Evolutionary conservation across 768 basidiomycete species (phyloP), one percentile per base, ranked within the genome.

Genomic region (Trametes coccinea): DNA sequence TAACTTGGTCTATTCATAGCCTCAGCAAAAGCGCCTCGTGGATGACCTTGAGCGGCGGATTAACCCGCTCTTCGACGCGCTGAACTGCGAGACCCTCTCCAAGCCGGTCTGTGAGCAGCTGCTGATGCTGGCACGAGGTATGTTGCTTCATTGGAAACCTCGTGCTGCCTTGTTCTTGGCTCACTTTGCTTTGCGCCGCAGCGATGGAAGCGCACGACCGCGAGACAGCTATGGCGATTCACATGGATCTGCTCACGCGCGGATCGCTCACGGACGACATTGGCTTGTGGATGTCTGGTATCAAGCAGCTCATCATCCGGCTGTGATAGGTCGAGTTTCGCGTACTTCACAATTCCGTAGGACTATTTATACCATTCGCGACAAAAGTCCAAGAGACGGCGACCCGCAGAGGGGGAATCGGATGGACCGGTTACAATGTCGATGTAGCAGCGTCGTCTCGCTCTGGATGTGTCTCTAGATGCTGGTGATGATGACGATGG

Each of bases 1-100:
- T 50, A 46, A 45, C n/a, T 22, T 22, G 37, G 3, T 27, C 31
- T 59, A 33, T 40, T 9, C 40, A 48, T 70, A 94, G 91, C 82
- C 90, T 4, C 85, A 88, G 68, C 90, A 95, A 78, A 90, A 88
- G 72, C 87, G 92, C 37, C 80, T 95, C 65, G 86, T 85, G 0
- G 93, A 93, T 53, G 95, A 96, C 67, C 82, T 95, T 4, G 93
- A 95, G 71, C 83, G 93, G 17, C 83, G 95, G 34, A 79, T 96
- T 67, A 94, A 88, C 70, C 83, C 87, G 0, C 74, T 98, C 47
- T 97, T 95, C 69, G 95, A 97, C 70, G 88, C 87, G n/a, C 75
- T 98, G 67, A 97, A 98, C 73, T 94, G 92, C 70, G 86, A 93
- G 67, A 90, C 90, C 6, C 71, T 97, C 17, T 88, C 92, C 13